phyloP scores from a whole-genome alignment of 768 basidiomycete species.

The Mrakia hoshinonis region DNA sequence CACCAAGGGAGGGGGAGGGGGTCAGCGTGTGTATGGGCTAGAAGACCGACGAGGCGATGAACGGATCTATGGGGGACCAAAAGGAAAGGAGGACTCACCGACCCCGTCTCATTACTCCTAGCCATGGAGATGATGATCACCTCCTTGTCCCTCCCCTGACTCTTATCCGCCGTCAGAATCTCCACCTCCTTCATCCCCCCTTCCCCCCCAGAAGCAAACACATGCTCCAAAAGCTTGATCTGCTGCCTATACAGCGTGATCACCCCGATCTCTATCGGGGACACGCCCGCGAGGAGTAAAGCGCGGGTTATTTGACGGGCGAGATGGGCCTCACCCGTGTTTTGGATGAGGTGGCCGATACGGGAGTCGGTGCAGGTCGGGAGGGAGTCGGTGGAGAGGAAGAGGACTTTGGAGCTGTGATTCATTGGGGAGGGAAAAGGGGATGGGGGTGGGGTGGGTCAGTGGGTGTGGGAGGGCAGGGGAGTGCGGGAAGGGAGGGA shows the following conservation, averaged over 20 bases:
- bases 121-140: slow-evolving; percentile 90
- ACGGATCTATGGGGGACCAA: not conserved
- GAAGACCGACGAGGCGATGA: not conserved
- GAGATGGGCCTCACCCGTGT: slow-evolving; percentile 61
- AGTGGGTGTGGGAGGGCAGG: not conserved
- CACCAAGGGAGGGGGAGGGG: not conserved
- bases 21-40: not conserved
- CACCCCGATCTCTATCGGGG: slow-evolving; percentile 66
- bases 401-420: slow-evolving; percentile 70
- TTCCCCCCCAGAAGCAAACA: slow-evolving; percentile 47
- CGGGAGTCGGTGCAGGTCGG: slow-evolving; percentile 73
- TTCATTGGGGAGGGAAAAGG: not conserved
- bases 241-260: slow-evolving; percentile 93
- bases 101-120: slow-evolving; percentile 65
- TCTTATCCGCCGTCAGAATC: slow-evolving; percentile 82
- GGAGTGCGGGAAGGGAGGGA: no score
- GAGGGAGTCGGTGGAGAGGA: slow-evolving; percentile 81
- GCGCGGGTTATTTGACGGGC: slow-evolving; percentile 55
- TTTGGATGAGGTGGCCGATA: slow-evolving; percentile 82
- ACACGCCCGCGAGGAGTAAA: slow-evolving; percentile 57
- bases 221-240: slow-evolving; percentile 71
- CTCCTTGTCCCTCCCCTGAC: slow-evolving; percentile 92
- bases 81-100: slow-evolving; percentile 48
- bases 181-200: slow-evolving; percentile 45
- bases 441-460: not conserved